Conservation (phyloP, 1,284 basidiomycete genomes). For the Sphaerobolus stellatus region DNA sequence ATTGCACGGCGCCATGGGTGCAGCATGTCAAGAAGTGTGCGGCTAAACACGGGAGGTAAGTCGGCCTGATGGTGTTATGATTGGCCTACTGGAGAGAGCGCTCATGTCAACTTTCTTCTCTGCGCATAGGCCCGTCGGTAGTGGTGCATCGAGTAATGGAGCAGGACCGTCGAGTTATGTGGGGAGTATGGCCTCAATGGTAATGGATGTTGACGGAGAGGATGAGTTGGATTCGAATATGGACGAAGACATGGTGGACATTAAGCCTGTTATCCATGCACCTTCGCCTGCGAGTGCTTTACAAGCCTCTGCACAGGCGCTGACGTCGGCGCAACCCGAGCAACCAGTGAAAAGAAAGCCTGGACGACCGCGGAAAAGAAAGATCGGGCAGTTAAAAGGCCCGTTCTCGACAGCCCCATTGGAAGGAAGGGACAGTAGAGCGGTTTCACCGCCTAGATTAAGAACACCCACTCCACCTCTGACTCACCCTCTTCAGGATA, state of each 20-base stretch:
- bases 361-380: conserved; percentile 9
- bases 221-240: conserved; percentile 4
- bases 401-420: background rate
- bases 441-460: background rate
- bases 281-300: background rate
- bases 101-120: background rate
- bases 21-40: conserved; percentile 74
- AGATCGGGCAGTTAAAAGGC: background rate
- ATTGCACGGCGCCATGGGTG: conserved; percentile 83
- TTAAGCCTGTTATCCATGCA: background rate
- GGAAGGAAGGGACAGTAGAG: background rate
- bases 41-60: conserved; percentile 57
- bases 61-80: background rate
- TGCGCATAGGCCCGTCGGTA: background rate
- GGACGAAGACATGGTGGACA: background rate
- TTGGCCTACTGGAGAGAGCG: background rate
- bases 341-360: background rate
- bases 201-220: conserved; percentile 1
- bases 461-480: conserved; percentile 4
- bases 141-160: background rate
- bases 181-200: background rate
- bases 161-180: background rate
- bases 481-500: conserved; percentile 1
- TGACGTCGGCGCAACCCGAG: background rate
- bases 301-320: background rate